Evolutionary conservation across 1,284 basidiomycete species (phyloP), one percentile per base, ranked within the genome.

Genomic region (Ustilago loliicola): DNA sequence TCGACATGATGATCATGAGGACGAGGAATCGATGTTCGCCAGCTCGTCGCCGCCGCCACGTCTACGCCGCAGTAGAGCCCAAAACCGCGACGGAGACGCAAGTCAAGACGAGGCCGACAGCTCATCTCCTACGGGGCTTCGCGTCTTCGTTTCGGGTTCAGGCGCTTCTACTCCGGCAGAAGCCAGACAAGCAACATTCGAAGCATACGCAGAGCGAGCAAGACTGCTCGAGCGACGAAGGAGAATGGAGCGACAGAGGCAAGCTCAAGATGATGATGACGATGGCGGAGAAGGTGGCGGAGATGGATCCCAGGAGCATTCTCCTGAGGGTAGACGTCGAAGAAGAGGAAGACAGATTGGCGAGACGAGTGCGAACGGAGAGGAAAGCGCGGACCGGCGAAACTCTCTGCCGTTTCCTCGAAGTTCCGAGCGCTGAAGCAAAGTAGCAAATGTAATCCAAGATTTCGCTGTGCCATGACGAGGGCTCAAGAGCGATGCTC

Each of bases 131-230:
- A 48, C 57, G 9, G 66, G 54, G 17, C 62, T 67, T 25, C 67
- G 66, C n/a, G 67, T 75, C 11, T 66, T 58, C 15, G 61, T 77
- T 6, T 68, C 66, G 0, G 66, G 62, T 4, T 77, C 74, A 2
- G 74, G 74, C 27, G 69, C 74, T 0, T 68, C 65, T 10, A 77
- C 74, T 0, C 74, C 74, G 19, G 65, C 69, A 8, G 69, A 77
- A 42, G 66, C 69, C 2, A 52, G 74, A 27, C 74, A 68, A 27
- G 74, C 74, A 2, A 77, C 70, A 13, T 77, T 77, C 32, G 74
- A 77, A 32, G 74, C 74, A 7, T 77, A 77, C 15, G 74, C 74
- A 3, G 62, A 68, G 30, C 60, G 73, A 25, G 68, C 73, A 6
- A 66, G 73, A 32, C 5, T 71, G 27, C 23, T 75, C 11, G 67